Evolutionary conservation across 345 rosid genomes (phyloP).

Genomic region (Mercurialis annua): DNA sequence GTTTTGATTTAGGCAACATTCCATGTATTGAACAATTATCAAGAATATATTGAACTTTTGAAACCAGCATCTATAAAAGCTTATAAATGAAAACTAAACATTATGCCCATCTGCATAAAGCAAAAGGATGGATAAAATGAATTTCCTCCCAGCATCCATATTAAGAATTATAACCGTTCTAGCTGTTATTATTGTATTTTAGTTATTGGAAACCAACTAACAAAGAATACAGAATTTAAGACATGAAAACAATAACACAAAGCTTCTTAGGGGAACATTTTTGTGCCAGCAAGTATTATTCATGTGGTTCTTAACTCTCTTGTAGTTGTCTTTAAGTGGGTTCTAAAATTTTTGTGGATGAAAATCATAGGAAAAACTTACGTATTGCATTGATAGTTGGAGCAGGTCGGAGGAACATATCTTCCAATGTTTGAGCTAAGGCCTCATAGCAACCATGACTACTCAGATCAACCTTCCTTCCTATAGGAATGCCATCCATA

Average conservation of each 20-base stretch:
- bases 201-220: neutral
- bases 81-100: neutral
- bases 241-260: neutral
- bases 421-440: slow-evolving; percentile 62
- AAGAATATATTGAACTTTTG: slow-evolving; percentile 1
- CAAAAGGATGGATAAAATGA: neutral
- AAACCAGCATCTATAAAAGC: neutral
- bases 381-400: slow-evolving; percentile 27
- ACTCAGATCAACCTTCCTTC: slow-evolving; percentile 82
- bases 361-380: slow-evolving; percentile 32
- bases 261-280: neutral
- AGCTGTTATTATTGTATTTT: neutral
- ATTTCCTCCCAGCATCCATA: slow-evolving; percentile 1
- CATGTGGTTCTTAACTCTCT: neutral
- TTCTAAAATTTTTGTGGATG: neutral
- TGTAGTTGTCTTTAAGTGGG: neutral
- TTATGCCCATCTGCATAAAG: neutral
- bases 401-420: slow-evolving; percentile 58
- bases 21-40: neutral
- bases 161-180: neutral
- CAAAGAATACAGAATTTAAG: neutral
- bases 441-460: slow-evolving; percentile 66
- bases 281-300: neutral
- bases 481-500: slow-evolving; percentile 92
- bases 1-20: neutral